Evolutionary conservation across 768 basidiomycete genomes (phyloP).

Genomic region (Boletus subcaerulescens): DNA sequence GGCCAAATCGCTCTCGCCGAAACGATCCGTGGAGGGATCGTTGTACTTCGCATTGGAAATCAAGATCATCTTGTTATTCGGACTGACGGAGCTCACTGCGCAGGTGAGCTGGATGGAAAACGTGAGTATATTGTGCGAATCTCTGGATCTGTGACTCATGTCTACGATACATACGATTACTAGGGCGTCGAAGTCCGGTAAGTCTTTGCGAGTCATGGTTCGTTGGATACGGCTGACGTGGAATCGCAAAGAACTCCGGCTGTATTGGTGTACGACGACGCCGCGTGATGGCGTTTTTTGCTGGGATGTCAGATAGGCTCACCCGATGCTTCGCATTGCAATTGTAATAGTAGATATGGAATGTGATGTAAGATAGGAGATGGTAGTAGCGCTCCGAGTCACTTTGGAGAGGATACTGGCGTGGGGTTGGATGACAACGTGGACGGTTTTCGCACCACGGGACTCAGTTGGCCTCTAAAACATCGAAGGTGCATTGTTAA

Average conservation of each 20-base stretch:
- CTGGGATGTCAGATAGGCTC: no score
- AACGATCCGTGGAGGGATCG: slow-evolving; percentile 20
- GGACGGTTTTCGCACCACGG: slow-evolving; percentile 17
- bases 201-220: neutral
- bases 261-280: slow-evolving; percentile 30
- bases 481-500: neutral
- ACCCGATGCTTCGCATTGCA: no score
- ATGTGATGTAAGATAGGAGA: neutral
- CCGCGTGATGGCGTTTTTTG: neutral
- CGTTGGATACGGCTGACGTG: neutral
- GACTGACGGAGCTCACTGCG: slow-evolving; percentile 51
- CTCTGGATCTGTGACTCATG: neutral
- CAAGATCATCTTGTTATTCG: slow-evolving; percentile 46
- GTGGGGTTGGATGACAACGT: no score
- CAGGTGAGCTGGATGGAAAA: slow-evolving; percentile 51
- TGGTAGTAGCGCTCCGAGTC: no score
- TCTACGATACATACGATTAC: neutral
- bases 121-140: slow-evolving; percentile 29
- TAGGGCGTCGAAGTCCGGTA: slow-evolving; percentile 40
- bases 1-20: slow-evolving; percentile 22
- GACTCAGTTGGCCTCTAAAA: neutral
- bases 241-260: slow-evolving; percentile 25
- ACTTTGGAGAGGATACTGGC: no score
- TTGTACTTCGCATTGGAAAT: slow-evolving; percentile 29
- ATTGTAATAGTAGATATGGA: neutral